Base-by-base conservation (phyloP, 2,329 filamentous ascomycete species). In the Aspergillus sp. region DNA sequence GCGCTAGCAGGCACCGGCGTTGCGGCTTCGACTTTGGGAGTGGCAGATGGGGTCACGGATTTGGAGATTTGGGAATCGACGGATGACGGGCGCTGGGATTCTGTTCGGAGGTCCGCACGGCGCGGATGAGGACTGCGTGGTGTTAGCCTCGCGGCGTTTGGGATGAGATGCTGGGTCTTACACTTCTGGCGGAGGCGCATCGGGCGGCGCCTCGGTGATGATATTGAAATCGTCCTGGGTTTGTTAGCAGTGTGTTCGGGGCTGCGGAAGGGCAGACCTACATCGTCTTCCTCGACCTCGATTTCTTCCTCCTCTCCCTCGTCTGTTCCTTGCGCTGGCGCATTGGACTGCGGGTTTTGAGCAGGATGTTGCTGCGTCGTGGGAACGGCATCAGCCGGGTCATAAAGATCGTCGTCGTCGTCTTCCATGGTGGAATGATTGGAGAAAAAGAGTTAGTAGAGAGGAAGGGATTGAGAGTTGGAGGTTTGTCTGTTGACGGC, bases 221-320 rank as follows among this genome's bases (percentile, higher is more conserved):
- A 78, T 77, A 58, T 78, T 76, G 56, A 77, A 76, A 40, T 78
- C 75, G 56, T 77, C 75, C 75, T 78, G 53, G 8, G 19, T 1
- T 2, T 2, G 14, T 44, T 40, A 17, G 36, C 49, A 36, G 9
- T 30, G 9, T 22, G 3, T 30, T 30, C 14, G 14, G 13, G 13
- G 14, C 2, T 1, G 6, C 11, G 16, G 14, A 13, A 41, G 47
- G 9, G 16, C 26, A 50, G 32, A 50, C 55, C 14, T 53, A 66
- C 64, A 42, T 67, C 65, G 42, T 72, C 64, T 43, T 73, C 73
- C 52, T 74, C 68, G 36, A 69, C 70, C 46, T 73, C 72, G 51
- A 67, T 61, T 51, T 77, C 76, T 43, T 76, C 76, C 36, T 71
- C 64, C 36, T 71, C 64, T 45, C 66, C 62, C 53, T 70, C 67